Percentiles rank a stretch among this genome's conserved stretches.
These are phyloP conservation scores for Fusarium poae DNA, from an alignment of 2,329 filamentous ascomycete genomes.

Conservation along the genomic window DNA sequence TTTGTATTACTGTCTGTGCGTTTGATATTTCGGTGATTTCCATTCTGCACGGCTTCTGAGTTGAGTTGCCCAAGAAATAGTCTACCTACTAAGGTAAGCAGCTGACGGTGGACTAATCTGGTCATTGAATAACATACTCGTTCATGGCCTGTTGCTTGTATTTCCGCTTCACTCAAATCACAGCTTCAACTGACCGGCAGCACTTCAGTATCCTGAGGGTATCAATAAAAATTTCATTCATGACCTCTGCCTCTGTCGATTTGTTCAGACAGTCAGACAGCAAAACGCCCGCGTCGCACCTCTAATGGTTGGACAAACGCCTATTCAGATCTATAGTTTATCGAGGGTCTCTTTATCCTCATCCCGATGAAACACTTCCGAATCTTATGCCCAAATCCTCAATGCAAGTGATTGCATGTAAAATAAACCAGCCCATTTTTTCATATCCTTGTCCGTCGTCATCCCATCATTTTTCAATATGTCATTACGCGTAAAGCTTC, in stretches of 20 bases:
- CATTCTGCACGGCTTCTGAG: constrained; percentile 1
- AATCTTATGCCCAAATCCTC: constrained; percentile 35
- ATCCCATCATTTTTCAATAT: constrained; percentile 40
- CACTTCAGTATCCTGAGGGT: constrained; percentile 43
- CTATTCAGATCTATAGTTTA: constrained; percentile 48
- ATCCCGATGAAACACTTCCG: constrained; percentile 26
- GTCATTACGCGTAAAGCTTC: constrained; percentile 90
- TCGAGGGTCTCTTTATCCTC: constrained; percentile 43
- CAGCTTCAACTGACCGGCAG: constrained; percentile 38
- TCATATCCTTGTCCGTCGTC: constrained; percentile 32
- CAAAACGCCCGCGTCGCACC: constrained; percentile 48
- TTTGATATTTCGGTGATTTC: constrained; percentile 18
- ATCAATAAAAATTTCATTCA: constrained; percentile 46
- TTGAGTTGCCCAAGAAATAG: background rate
- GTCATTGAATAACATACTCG: background rate
- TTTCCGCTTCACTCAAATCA: constrained; percentile 4
- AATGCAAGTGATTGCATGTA: constrained; percentile 41
- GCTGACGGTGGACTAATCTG: background rate
- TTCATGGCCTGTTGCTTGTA: constrained; percentile 10
- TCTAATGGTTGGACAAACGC: constrained; percentile 50
- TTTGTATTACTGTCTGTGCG: constrained; percentile 18
- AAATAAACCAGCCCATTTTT: constrained; percentile 31
- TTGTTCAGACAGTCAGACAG: constrained; percentile 32
- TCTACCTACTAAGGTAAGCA: too few species aligned
- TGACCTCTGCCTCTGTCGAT: constrained; percentile 40